Evolutionary conservation across 768 basidiomycete species (phyloP).

Genomic region (Tulasnella sp.): DNA sequence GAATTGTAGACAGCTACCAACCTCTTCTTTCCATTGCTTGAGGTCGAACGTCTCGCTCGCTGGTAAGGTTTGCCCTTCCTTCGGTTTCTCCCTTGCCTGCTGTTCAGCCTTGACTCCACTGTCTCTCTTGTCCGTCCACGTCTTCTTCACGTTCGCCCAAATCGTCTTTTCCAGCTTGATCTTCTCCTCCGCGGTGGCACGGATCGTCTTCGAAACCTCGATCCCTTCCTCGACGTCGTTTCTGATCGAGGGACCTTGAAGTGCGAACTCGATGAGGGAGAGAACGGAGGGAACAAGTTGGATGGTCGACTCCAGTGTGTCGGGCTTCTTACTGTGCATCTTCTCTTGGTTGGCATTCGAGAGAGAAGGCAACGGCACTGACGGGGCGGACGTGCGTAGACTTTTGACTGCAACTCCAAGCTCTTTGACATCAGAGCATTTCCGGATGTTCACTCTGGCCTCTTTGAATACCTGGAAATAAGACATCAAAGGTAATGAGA

Average conservation of each 20-base stretch:
- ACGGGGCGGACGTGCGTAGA: neutral
- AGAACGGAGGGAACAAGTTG: slow-evolving; percentile 59
- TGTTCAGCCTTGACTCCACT: slow-evolving; percentile 21
- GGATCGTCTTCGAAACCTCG: slow-evolving; percentile 43
- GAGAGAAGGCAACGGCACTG: neutral
- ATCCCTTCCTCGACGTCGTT: slow-evolving; percentile 50
- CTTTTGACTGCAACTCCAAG: neutral
- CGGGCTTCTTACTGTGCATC: slow-evolving; percentile 12
- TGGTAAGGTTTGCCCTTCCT: neutral
- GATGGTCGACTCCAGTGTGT: slow-evolving; percentile 33
- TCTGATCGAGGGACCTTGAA: slow-evolving; percentile 38
- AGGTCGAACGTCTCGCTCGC: slow-evolving; percentile 7
- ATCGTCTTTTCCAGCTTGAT: slow-evolving; percentile 45
- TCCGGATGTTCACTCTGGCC: neutral
- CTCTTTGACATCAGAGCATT: neutral
- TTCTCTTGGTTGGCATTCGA: slow-evolving; percentile 19
- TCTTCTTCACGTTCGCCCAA: slow-evolving; percentile 35
- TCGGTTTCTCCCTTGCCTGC: slow-evolving; percentile 5
- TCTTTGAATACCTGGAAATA: neutral
- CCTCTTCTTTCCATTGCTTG: slow-evolving; percentile 16
- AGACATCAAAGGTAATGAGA: too few species aligned
- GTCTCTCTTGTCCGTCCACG: slow-evolving; percentile 22
- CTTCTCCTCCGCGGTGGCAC: slow-evolving; percentile 41
- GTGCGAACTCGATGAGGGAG: slow-evolving; percentile 42
- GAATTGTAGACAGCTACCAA: neutral